These are phyloP conservation scores for Pelargonium nanum DNA, from an alignment of 345 rosid genomes.

Conservation along the genomic window DNA sequence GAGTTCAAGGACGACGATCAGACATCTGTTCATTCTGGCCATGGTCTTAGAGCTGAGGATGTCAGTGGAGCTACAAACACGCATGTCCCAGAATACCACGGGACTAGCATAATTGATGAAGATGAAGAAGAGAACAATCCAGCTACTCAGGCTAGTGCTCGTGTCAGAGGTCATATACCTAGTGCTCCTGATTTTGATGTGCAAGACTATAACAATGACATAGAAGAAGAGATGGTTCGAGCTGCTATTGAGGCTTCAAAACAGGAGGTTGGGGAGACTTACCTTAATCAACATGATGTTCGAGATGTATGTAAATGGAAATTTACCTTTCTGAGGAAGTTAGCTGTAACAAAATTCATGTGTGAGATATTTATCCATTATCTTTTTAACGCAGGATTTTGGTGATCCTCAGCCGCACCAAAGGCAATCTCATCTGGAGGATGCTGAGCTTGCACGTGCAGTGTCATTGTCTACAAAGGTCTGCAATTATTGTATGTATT, in stretches of 20 bases:
- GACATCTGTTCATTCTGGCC: no score
- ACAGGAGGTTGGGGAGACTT: conserved; percentile 48
- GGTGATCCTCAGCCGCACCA: conserved; percentile 29
- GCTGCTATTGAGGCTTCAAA: conserved; percentile 99
- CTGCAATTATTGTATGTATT: conserved; percentile 13
- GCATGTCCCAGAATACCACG: no score
- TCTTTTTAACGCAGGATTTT: conserved; percentile 25
- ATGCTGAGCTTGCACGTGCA: conserved; percentile 57
- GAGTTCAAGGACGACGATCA: no score
- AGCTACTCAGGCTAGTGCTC: no score
- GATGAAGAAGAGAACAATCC: no score
- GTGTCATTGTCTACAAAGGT: conserved; percentile 67
- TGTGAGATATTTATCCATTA: neutral
- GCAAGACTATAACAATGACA: conserved; percentile 57
- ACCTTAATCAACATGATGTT: conserved; percentile 6
- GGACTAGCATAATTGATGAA: no score
- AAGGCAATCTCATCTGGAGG: conserved; percentile 33
- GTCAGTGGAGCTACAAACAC: no score
- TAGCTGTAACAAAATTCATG: conserved; percentile 1
- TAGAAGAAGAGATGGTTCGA: conserved; percentile 93
- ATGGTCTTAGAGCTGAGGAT: no score
- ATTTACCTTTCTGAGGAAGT: neutral
- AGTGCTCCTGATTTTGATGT: conserved; percentile 35
- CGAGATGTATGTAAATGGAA: conserved; percentile 2
- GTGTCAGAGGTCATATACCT: conserved; percentile 20